Evolutionary conservation across 1,284 basidiomycete species (phyloP), one percentile per base, ranked within the genome.

Genomic region (Vanrija sp.): DNA sequence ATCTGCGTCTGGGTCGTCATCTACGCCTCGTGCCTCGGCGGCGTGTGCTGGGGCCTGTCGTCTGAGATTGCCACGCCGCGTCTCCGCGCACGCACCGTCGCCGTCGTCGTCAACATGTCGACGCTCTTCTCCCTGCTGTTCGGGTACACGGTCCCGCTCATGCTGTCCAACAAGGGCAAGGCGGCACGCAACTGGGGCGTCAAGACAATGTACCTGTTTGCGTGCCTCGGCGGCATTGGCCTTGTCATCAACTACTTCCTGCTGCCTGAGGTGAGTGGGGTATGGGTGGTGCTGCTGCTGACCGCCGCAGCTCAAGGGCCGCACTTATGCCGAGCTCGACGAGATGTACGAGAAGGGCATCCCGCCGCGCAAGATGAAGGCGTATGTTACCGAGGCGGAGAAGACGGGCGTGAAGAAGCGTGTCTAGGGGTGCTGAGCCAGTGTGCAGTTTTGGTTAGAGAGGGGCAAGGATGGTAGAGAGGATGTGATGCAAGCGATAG

Each of bases 301-400:
- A 42, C 29, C 15, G n/a, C 19, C 16, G 21, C 26, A 56, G 54
- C 43, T 51, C 43, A n/a, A 42, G 21, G 60, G 60, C 26, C 51
- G 57, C 23, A 58, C 54, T 6, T 62, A 53, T 34, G 50, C 46
- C 10, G 60, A 62, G 42, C 23, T 62, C 19, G 60, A 62, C 39
- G 60, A 58, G 48, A 50, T 62, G 54, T 62, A 52, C 51, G 60
- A 62, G 25, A 46, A 39, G 19, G 45, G 43, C 18, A 54, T 62
- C 21, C 38, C 57, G 15, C 53, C 60, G 16, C 23, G 60, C 19
- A 58, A 54, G 46, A 58, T 59, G 60, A 58, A 51, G 43, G n/a
- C 23, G 8, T 43, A 58, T 26, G 29, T 55, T 26, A 58, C 56
- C 29, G 23, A 52, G 38, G 19, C 39, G 9, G 47, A 54, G 26